Percentiles rank a stretch among this genome's conserved stretches.
These are phyloP conservation scores for Pichia norvegensis DNA, from an alignment of 1,139 yeast genomes.

Conservation along the genomic window DNA sequence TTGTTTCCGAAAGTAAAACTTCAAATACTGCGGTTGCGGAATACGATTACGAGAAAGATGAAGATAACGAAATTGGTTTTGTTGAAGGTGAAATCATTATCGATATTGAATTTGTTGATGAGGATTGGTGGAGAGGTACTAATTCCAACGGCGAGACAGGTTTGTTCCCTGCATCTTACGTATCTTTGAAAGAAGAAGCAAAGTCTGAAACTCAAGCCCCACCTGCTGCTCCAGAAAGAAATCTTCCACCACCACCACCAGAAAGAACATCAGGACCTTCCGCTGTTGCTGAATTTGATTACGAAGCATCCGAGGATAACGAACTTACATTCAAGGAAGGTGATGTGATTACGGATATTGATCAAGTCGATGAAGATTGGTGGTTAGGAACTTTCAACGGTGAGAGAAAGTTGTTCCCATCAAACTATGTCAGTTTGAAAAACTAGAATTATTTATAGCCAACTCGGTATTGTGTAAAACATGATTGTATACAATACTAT, in stretches of 20 bases:
- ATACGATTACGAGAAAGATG: conserved; percentile 64
- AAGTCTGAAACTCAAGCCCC: conserved; percentile 18
- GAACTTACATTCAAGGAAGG: conserved; percentile 81
- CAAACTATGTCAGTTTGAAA: conserved; percentile 63
- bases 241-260: conserved; percentile 14
- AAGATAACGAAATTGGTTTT: conserved; percentile 64
- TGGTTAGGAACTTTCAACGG: conserved; percentile 85
- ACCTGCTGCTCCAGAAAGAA: conserved; percentile 16
- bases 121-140: conserved; percentile 79
- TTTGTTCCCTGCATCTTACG: conserved; percentile 69
- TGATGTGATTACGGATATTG: conserved; percentile 72
- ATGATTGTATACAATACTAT: no score
- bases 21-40: conserved; percentile 47
- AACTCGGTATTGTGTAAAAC: background rate
- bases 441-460: background rate
- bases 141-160: conserved; percentile 54
- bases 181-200: conserved; percentile 35
- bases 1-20: background rate
- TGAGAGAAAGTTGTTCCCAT: conserved; percentile 80
- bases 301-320: conserved; percentile 85
- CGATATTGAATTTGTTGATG: conserved; percentile 63
- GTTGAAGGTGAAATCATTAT: conserved; percentile 57
- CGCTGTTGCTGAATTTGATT: conserved; percentile 78
- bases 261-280: conserved; percentile 32
- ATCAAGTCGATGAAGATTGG: conserved; percentile 93